phyloP scores from a whole-genome alignment of 352 stramenopile species.

The Phytophthora hybrid region DNA sequence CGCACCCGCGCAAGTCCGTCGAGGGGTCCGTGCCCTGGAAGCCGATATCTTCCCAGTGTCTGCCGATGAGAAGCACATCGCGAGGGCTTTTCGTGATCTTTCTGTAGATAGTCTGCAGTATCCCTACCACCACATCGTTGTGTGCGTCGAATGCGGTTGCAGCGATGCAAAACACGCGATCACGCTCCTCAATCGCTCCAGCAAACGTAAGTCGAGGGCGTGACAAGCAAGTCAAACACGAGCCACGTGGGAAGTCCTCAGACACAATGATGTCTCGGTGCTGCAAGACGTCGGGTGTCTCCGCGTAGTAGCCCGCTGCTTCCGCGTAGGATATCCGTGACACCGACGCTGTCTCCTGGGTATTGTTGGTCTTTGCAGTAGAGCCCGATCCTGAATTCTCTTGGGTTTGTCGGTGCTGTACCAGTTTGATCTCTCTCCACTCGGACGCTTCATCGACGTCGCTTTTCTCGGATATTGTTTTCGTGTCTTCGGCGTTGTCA shows the following conservation, averaged over 20 bases:
- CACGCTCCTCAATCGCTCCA: conserved; percentile 64
- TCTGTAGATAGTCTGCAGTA: conserved; percentile 77
- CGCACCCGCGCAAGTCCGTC: conserved; percentile 88
- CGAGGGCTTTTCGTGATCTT: conserved; percentile 45
- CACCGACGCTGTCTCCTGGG: conserved; percentile 18
- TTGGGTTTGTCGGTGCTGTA: conserved; percentile 28
- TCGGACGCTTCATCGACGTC: conserved; percentile 41
- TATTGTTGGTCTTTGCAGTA: neutral
- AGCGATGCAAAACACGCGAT: conserved; percentile 82
- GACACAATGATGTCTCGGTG: conserved; percentile 64
- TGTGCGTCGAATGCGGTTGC: conserved; percentile 56
- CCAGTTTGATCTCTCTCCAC: conserved; percentile 71
- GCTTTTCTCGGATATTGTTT: conserved; percentile 28
- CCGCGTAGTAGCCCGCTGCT: conserved; percentile 51
- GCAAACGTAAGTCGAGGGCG: conserved; percentile 62
- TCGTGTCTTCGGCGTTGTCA: conserved; percentile 21
- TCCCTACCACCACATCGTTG: conserved; percentile 55
- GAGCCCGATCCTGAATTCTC: conserved; percentile 2
- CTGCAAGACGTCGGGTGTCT: conserved; percentile 47
- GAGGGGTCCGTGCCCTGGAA: conserved; percentile 91
- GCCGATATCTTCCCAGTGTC: conserved; percentile 89
- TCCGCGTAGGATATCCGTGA: conserved; percentile 55
- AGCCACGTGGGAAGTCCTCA: conserved; percentile 57
- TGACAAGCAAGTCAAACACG: conserved; percentile 72
- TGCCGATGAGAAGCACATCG: conserved; percentile 61